Percentiles rank a stretch among this genome's conserved stretches.
Evolutionary conservation across 257 asterid genomes (phyloP).

Genomic region (Eucommia ulmoides): DNA sequence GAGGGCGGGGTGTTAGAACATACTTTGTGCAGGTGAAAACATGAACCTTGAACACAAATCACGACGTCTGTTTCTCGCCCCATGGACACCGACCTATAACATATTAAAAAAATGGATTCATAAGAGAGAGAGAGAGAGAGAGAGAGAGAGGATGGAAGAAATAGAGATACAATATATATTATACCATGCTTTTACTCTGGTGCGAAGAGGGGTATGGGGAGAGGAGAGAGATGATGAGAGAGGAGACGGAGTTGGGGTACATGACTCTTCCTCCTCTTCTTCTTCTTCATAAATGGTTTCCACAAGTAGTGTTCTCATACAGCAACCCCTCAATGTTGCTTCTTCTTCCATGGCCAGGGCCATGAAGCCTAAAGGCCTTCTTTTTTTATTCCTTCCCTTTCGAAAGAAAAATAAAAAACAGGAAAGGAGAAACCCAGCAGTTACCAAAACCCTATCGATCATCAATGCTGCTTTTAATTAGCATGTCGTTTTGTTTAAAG

Average conservation of each 20-base stretch:
- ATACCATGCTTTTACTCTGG: conserved; percentile 25
- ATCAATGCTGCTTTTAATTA: too few species aligned
- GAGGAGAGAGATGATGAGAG: conserved; percentile 26
- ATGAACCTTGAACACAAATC: conserved; percentile 36
- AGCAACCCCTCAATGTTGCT: conserved; percentile 54
- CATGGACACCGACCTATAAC: conserved; percentile 26
- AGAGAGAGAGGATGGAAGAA: background rate
- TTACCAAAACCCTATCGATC: background rate
- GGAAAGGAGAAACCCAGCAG: too few species aligned
- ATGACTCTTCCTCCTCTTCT: conserved; percentile 27
- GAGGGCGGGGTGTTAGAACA: background rate
- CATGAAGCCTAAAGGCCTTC: conserved; percentile 8
- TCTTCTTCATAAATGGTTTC: conserved; percentile 75
- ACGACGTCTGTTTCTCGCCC: conserved; percentile 52
- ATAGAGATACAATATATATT: background rate
- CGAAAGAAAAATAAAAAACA: too few species aligned
- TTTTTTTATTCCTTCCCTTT: background rate
- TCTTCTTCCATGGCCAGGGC: conserved; percentile 28
- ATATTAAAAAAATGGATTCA: background rate
- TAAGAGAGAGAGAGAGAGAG: background rate
- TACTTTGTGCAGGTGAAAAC: conserved; percentile 64
- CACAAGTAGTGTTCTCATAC: too few species aligned
- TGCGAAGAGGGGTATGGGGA: conserved; percentile 24
- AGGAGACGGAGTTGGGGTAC: conserved; percentile 23
- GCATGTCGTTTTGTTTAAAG: too few species aligned